phyloP scores from a whole-genome alignment of 208 protist genomes.

The Leishmania major region DNA sequence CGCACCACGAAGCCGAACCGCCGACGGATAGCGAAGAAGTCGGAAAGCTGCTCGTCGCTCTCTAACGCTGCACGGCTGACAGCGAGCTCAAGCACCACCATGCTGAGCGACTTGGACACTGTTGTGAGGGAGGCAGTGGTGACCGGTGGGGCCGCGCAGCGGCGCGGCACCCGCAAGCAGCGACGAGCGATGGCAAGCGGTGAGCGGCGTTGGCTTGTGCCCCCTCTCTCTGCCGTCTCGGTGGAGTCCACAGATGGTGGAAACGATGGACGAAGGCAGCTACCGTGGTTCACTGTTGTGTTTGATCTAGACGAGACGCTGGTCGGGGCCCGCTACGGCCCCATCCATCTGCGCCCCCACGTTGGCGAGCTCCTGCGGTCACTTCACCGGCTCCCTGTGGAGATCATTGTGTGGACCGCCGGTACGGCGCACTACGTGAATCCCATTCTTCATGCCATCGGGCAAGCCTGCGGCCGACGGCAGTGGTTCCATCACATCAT shows the following conservation, averaged over 20 bases:
- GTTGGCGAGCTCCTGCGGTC: constrained; percentile 53
- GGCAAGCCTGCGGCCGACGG: constrained; percentile 36
- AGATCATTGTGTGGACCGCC: constrained; percentile 82
- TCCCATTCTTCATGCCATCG: constrained; percentile 55
- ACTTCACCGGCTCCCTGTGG: constrained; percentile 59
- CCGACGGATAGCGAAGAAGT: constrained; percentile 39
- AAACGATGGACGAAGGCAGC: background rate
- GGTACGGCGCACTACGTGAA: constrained; percentile 70
- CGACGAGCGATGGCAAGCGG: background rate
- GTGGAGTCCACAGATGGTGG: background rate
- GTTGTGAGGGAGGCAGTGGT: constrained; percentile 7
- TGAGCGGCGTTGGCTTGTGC: constrained; percentile 24
- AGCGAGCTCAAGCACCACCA: constrained; percentile 19
- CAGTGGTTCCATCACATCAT: constrained; percentile 86
- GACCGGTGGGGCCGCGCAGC: background rate
- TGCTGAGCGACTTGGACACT: constrained; percentile 16
- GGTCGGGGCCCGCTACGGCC: constrained; percentile 59
- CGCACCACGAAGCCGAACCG: constrained; percentile 10
- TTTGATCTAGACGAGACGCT: constrained; percentile 88
- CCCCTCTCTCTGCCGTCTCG: constrained; percentile 1
- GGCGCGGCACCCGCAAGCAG: constrained; percentile 11
- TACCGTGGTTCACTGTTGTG: constrained; percentile 59
- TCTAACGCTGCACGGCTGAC: constrained; percentile 13
- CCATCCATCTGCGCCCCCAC: constrained; percentile 56
- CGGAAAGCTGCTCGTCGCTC: constrained; percentile 18